Conservation (phyloP, 1,284 basidiomycete genomes). For the Heterobasidion parviporum region DNA sequence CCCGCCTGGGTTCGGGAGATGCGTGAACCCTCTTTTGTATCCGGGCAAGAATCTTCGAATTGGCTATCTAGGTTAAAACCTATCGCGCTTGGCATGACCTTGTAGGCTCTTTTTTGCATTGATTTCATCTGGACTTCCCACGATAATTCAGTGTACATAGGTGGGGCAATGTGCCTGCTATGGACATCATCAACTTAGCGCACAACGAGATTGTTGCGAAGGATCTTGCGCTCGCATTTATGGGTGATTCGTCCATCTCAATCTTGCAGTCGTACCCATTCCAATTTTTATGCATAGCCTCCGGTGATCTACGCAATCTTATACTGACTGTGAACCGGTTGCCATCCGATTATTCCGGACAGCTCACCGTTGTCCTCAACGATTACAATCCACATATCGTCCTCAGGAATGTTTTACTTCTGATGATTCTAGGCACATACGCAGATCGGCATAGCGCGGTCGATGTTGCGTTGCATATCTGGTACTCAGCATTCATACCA, state of each 20-base stretch:
- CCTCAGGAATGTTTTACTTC: conserved; percentile 27
- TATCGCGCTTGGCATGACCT: conserved; percentile 6
- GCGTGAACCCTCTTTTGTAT: conserved; percentile 14
- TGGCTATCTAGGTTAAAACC: not conserved
- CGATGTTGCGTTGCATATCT: conserved; percentile 34
- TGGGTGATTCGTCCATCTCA: conserved; percentile 3
- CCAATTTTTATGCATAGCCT: conserved; percentile 17
- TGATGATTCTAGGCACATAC: conserved; percentile 25
- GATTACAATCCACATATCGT: conserved; percentile 19
- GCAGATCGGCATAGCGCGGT: conserved; percentile 20
- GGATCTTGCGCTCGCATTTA: conserved; percentile 17
- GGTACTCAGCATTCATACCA: conserved; percentile 33
- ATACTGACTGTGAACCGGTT: conserved; percentile 26
- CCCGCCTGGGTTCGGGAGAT: conserved; percentile 19
- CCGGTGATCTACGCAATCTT: conserved; percentile 32
- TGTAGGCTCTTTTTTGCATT: conserved; percentile 9
- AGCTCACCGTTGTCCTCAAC: conserved; percentile 26
- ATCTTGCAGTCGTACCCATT: not conserved
- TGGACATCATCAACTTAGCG: conserved; percentile 21
- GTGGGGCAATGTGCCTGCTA: conserved; percentile 25
- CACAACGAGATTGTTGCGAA: not conserved
- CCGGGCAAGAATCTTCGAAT: not conserved
- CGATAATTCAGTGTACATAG: conserved; percentile 9
- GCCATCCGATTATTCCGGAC: conserved; percentile 26
- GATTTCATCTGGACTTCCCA: not conserved